phyloP scores from a whole-genome alignment of 208 protist genomes.

The Acanthamoeba royreba region DNA sequence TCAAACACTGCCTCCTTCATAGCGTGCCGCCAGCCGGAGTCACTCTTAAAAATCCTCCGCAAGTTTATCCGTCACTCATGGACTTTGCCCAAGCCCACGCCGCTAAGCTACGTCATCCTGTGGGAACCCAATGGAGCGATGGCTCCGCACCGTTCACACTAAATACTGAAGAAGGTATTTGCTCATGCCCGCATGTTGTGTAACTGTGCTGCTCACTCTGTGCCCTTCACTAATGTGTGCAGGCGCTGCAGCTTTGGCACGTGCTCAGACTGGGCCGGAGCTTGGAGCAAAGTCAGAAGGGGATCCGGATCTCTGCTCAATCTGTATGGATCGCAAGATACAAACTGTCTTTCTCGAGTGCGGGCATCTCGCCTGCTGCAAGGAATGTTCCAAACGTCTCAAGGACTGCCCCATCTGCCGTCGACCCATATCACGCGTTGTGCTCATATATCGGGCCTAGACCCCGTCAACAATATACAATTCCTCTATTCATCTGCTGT shows the following conservation, averaged over 20 bases:
- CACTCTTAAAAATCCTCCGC: constrained; percentile 58
- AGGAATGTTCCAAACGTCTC: constrained; percentile 52
- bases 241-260: background rate
- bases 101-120: constrained; percentile 29
- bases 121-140: constrained; percentile 37
- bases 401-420: constrained; percentile 62
- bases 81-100: constrained; percentile 38
- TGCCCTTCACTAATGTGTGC: no score
- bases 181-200: no score
- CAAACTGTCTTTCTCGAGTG: constrained; percentile 69
- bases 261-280: background rate
- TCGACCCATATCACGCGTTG: constrained; percentile 48
- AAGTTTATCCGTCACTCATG: constrained; percentile 46
- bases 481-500: no score
- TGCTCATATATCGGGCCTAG: constrained; percentile 59
- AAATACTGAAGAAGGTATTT: no score
- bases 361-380: constrained; percentile 66
- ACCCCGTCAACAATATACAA: background rate
- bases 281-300: background rate
- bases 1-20: constrained; percentile 62
- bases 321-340: constrained; percentile 68
- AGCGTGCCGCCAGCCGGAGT: background rate
- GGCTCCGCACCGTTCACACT: no score
- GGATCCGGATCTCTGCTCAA: constrained; percentile 33
- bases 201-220: no score